Evolutionary conservation across 345 rosid species (phyloP), one percentile per base, ranked within the genome.

Genomic region (Hibiscus tridactylites): DNA sequence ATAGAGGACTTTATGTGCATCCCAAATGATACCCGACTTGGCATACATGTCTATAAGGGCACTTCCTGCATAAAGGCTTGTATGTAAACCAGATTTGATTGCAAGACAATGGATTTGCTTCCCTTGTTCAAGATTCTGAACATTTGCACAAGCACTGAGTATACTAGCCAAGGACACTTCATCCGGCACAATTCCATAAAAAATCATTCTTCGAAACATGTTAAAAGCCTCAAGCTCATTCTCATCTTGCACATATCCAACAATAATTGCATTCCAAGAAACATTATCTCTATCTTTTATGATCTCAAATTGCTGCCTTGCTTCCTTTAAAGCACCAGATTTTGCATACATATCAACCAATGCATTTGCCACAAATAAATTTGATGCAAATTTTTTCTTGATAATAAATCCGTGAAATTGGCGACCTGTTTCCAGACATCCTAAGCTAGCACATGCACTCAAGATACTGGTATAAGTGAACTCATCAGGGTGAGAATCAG

Each of bases 261-360:
- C 94, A 75, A 93, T 88, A 64, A 93, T 88, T 73, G 97, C 91
- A 85, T 93, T 93, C 98, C 98, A 93, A 2, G 98, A 86, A 74
- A 91, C 79, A 76, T 78, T 80, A 75, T 93, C 97, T 72, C 59
- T 80, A 71, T 73, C 75, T 65, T 75, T 69, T 75, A 91, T 84
- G 49, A 65, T 75, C 78, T 93, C 96, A 78, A 93, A 91, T 75
- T 83, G 85, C 42, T 79, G 68, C 73, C 90, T 90, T 61, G 97
- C 93, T 70, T 93, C 92, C 61, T 78, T 62, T 28, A 88, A 82
- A 70, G 78, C 85, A 71, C 96, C 86, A 9, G 87, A 87, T 80
- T 93, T 93, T 31, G 98, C 94, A 84, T 93, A 93, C 97, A 91
- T 91, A 76, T 91, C 96, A 60, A 93, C 82, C 82, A 93, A 77